Base-by-base conservation (phyloP, 139 green algal species). In the Asterochloris erici region DNA sequence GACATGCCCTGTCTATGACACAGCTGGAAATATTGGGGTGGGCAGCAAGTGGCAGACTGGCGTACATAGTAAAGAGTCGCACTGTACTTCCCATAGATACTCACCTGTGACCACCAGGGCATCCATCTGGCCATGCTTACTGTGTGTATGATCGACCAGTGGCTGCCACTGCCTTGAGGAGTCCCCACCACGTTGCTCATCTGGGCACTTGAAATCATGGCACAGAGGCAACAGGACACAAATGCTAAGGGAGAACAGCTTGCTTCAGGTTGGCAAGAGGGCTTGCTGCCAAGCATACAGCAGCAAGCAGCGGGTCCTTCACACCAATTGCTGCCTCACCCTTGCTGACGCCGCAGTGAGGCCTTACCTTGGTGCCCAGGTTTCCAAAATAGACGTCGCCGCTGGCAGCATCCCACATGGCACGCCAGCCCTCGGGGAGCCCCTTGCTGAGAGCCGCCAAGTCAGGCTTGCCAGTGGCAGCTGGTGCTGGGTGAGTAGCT, bases 341-440 rank as follows among this genome's bases (percentile, higher is more conserved):
- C 14, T 14, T 83, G 68, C 60, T 21, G 24, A 83, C 15, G 38
- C 21, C 24, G 26, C 27, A 63, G 1, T 13, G 38, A 24, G 54
- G 24, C 68, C 29, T 78, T n/a, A 94, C 92, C 92, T 91, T 91
- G 12, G 91, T 93, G 11, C 75, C 74, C 0, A 88, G 78, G 74
- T 96, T 95, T 24, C 89, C 92, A 78, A 92, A 96, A 73, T 95
- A 96, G 10, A 95, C 87, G 15, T 88, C 83, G 17, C 79, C 80
- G 0, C 73, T 85, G 17, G 24, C 66, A 74, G 90, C 88, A 70
- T 96, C 92, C 88, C 85, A 92, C 88, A 93, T 91, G 11, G 91
- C 90, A 21, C 79, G 71, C 92, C 92, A 96, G 23, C 90, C 91
- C 0, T 62, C 0, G 0, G 90, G 90, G 68, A 96, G 88, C 2